A percentile compares a stretch with the other conserved stretches of the same genome.
These are phyloP conservation scores for Oenanthe sinensis DNA, from an alignment of 129 eudicot genomes.

Conservation along the genomic window DNA sequence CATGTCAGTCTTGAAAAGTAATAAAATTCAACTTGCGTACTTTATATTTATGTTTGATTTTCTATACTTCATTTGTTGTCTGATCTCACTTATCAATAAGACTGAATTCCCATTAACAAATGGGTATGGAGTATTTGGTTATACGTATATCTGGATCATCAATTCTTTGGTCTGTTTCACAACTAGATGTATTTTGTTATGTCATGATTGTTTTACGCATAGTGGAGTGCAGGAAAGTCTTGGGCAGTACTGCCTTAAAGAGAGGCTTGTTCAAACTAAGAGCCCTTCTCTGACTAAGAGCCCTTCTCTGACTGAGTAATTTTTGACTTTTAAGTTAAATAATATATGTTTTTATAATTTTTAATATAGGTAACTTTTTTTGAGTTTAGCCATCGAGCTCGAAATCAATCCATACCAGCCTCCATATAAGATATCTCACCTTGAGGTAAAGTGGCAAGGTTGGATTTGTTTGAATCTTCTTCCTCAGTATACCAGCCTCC, in stretches of 20 bases:
- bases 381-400: neutral
- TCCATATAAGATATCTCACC: neutral
- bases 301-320: no score
- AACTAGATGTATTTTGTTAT: neutral
- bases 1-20: neutral
- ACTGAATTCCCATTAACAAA: neutral
- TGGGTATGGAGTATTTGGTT: neutral
- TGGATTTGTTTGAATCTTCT: slow-evolving; percentile 29
- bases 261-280: neutral
- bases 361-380: no score
- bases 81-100: neutral
- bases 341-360: no score
- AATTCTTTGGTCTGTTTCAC: neutral
- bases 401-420: slow-evolving; percentile 25
- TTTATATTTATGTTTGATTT: neutral
- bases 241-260: neutral
- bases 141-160: neutral
- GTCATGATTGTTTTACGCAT: neutral
- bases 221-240: neutral
- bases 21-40: neutral
- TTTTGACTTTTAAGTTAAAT: no score
- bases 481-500: slow-evolving; percentile 62
- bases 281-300: no score
- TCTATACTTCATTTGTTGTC: neutral
- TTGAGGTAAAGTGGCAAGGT: slow-evolving; percentile 5